These are phyloP conservation scores for Larix kaempferi DNA, from an alignment of 75 land plant species.

Conservation along the genomic window DNA sequence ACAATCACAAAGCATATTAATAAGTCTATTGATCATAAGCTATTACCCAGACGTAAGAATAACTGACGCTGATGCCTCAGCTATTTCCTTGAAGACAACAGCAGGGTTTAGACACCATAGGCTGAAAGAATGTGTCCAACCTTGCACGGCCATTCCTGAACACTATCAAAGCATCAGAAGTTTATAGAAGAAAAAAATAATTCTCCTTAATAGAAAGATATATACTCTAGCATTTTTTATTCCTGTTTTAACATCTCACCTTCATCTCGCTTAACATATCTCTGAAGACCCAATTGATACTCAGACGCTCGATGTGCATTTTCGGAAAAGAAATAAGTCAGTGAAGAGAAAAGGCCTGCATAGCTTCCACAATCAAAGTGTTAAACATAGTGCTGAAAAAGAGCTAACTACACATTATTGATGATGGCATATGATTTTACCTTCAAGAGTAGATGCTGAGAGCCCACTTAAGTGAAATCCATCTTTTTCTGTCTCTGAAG, in stretches of 20 bases:
- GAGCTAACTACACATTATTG: background rate
- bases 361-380: background rate
- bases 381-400: background rate
- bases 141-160: slow-evolving; percentile 40
- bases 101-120: slow-evolving; percentile 96
- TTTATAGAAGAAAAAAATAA: background rate
- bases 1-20: background rate
- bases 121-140: slow-evolving; percentile 55
- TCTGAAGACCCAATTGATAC: slow-evolving; percentile 75
- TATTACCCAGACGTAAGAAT: slow-evolving; percentile 94
- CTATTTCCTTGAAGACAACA: slow-evolving; percentile 84
- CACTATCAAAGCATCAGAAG: slow-evolving; percentile 4
- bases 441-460: slow-evolving; percentile 61
- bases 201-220: background rate
- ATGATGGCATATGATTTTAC: slow-evolving; percentile 23
- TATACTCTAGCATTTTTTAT: background rate
- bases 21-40: background rate
- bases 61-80: slow-evolving; percentile 59
- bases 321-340: slow-evolving; percentile 65
- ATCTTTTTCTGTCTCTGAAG: slow-evolving; percentile 67
- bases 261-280: slow-evolving; percentile 64
- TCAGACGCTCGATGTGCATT: slow-evolving; percentile 55
- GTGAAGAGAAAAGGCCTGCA: slow-evolving; percentile 79
- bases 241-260: slow-evolving; percentile 29
- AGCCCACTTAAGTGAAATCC: slow-evolving; percentile 66